Conservation (phyloP, 2,329 filamentous ascomycete genomes). For the Zopfia rhizophila region DNA sequence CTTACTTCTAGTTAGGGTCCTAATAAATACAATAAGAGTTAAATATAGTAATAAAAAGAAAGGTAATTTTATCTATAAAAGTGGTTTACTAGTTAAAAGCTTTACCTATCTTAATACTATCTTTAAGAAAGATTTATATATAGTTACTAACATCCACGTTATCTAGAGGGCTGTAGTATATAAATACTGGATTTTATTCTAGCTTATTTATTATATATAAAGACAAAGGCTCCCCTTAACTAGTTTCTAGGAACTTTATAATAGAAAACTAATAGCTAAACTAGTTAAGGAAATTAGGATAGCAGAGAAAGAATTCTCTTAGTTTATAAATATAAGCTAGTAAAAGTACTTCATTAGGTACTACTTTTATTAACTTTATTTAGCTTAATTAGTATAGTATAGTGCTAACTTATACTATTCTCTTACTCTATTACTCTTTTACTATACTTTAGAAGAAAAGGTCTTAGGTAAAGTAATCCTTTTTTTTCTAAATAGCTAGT, state of each 20-base stretch:
- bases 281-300: conserved; percentile 12
- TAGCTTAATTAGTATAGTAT: conserved; percentile 9
- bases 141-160: conserved; percentile 9
- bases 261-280: conserved; percentile 15
- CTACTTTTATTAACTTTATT: conserved; percentile 5
- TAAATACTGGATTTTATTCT: conserved; percentile 14
- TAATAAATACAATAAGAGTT: conserved; percentile 66
- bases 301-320: conserved; percentile 12
- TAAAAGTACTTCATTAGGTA: conserved; percentile 16
- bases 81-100: conserved; percentile 60
- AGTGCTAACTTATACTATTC: conserved; percentile 18
- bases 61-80: conserved; percentile 52
- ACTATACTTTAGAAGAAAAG: no score
- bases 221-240: conserved; percentile 18
- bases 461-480: no score
- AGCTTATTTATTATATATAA: conserved; percentile 15
- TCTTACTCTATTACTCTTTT: no score
- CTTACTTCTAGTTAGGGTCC: conserved; percentile 66
- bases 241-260: conserved; percentile 21
- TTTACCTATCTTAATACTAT: conserved; percentile 57
- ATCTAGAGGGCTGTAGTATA: conserved; percentile 16
- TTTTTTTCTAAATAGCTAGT: no score
- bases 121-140: conserved; percentile 64
- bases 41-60: conserved; percentile 60
- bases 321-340: conserved; percentile 7